phyloP scores from a whole-genome alignment of 1,284 basidiomycete genomes.

The Peniophora sp. region DNA sequence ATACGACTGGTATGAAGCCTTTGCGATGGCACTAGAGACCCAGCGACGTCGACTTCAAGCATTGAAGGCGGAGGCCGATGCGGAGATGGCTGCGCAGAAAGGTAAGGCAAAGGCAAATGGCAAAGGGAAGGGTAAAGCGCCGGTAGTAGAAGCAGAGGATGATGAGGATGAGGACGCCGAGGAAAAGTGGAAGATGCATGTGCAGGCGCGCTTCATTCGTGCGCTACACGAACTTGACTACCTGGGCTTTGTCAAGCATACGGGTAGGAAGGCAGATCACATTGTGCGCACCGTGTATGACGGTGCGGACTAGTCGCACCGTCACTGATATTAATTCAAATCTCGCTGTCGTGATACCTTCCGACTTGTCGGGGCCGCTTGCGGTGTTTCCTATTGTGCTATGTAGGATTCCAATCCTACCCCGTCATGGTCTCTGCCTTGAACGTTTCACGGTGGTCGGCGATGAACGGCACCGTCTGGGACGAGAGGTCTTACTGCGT shows the following conservation, averaged over 20 bases:
- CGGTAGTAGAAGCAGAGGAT: constrained; percentile 20
- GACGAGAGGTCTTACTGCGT: too few relatives aligned
- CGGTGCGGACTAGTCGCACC: constrained; percentile 26
- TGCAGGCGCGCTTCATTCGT: constrained; percentile 70
- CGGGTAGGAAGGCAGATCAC: constrained; percentile 68
- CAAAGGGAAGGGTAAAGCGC: constrained; percentile 10
- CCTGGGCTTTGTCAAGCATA: constrained; percentile 71
- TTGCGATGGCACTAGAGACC: constrained; percentile 50
- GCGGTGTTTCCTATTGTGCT: too few relatives aligned
- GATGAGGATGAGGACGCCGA: constrained; percentile 29
- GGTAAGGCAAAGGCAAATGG: not conserved
- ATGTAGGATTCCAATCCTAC: too few relatives aligned
- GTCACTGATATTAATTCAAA: too few relatives aligned
- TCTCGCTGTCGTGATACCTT: too few relatives aligned
- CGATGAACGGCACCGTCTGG: too few relatives aligned
- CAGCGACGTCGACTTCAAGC: constrained; percentile 29
- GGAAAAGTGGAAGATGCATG: constrained; percentile 51
- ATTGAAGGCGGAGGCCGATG: not conserved
- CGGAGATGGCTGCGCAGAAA: not conserved
- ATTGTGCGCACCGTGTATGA: constrained; percentile 64
- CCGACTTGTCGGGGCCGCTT: too few relatives aligned
- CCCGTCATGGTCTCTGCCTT: too few relatives aligned
- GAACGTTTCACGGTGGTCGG: too few relatives aligned
- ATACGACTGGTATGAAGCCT: constrained; percentile 76
- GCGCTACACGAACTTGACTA: constrained; percentile 74